phyloP scores from a whole-genome alignment of 2,329 filamentous ascomycete species.

The Byssothecium circinans region DNA sequence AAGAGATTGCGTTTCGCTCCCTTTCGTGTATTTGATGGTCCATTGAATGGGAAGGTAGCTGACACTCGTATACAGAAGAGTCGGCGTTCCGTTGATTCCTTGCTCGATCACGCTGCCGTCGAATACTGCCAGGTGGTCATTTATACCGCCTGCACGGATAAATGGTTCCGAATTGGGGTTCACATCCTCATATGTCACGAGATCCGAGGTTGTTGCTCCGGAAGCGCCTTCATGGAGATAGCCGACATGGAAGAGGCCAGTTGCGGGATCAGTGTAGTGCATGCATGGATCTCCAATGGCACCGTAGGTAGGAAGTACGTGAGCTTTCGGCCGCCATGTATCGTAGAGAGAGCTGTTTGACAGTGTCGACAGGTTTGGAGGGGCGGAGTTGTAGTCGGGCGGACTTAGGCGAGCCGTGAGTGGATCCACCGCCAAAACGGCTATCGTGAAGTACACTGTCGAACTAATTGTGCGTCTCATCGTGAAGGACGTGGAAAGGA shows the following conservation, averaged over 20 bases:
- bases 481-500: neutral
- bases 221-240: conserved; percentile 45
- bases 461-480: neutral
- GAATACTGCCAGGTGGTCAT: conserved; percentile 51
- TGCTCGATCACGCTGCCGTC: conserved; percentile 50
- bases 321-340: conserved; percentile 43
- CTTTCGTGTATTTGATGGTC: conserved; percentile 51
- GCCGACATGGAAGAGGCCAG: conserved; percentile 50
- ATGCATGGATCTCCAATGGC: conserved; percentile 51
- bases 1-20: conserved; percentile 51
- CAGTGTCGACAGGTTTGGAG: conserved; percentile 22
- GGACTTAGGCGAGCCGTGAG: conserved; percentile 10
- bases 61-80: conserved; percentile 51
- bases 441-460: neutral
- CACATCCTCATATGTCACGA: conserved; percentile 48
- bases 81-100: conserved; percentile 49
- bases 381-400: conserved; percentile 19
- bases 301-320: conserved; percentile 46
- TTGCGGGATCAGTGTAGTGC: conserved; percentile 50
- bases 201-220: conserved; percentile 43
- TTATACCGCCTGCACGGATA: conserved; percentile 43
- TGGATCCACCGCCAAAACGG: neutral
- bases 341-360: conserved; percentile 17
- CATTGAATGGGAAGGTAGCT: conserved; percentile 51
- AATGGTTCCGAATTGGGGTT: conserved; percentile 31